Evolutionary conservation across 2,329 filamentous ascomycete species (phyloP), one percentile per base, ranked within the genome.

Genomic region (Exophiala oligosperma): DNA sequence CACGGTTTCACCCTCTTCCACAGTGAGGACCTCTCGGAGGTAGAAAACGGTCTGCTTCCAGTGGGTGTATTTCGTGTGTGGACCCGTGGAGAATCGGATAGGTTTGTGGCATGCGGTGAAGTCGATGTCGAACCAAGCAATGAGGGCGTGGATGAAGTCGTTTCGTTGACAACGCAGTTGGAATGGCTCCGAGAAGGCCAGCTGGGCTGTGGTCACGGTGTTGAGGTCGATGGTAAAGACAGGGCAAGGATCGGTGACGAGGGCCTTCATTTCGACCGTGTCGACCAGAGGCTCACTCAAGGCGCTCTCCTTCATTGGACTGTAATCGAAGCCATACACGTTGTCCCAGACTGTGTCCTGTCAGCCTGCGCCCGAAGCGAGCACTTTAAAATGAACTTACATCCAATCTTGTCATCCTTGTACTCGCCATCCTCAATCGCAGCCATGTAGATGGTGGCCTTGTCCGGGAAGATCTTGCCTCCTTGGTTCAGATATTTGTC

Each of bases 21-120:
- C 92, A 17, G 92, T 97, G 64, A 99, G 80, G 35, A 96, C 90
- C 67, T 99, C 92, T 70, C 90, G 86, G 64, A 99, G 82, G 79
- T 99, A 99, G 80, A 99, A 97, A 63, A 99, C 94, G 11, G 94
- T 99, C 81, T 99, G 94, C 81, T 99, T 99, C 94, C 94, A 99
- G 83, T 99, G 94, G 17, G 94, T 99, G 80, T 97, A 97, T 80
- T 97, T 97, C 69, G 93, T 95, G 78, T 97, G 94, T 28, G 94
- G 94, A 23, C 94, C 94, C 17, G 94, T 99, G 54, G 91, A 96
- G 83, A 99, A 99, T 71, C 88, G 86, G 72, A 99, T 92, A 32
- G 92, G 90, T 84, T 97, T 97, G 84, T 99, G 94, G 84, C 94
- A 97, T 59, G 92, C 92, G 52, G 90, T 90, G 79, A 99, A 99